Conservation (phyloP, 1,284 basidiomycete species). For the Ceratobasidium sp. region DNA sequence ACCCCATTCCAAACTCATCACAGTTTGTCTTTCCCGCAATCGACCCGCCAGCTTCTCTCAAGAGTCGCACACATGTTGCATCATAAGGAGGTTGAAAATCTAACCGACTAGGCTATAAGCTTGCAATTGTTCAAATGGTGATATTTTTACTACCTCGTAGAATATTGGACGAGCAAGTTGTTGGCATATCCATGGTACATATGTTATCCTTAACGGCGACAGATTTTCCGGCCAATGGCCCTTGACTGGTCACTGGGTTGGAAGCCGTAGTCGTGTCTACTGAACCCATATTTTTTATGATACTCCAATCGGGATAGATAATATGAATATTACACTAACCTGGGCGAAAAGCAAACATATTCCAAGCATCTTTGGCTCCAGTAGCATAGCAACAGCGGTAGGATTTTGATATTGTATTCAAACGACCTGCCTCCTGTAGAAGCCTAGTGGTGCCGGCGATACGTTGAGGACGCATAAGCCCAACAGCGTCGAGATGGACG, state of each 20-base stretch:
- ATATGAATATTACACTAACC: not conserved
- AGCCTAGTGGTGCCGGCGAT: not conserved
- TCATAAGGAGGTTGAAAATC: slow-evolving; percentile 84
- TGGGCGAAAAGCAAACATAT: slow-evolving; percentile 26
- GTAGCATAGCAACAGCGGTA: not conserved
- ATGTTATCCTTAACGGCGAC: slow-evolving; percentile 90
- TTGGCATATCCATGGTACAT: slow-evolving; percentile 70
- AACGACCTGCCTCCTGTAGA: not conserved
- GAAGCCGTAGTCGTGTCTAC: not conserved
- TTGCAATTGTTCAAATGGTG: not conserved
- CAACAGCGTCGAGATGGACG: too few relatives aligned
- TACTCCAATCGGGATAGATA: not conserved
- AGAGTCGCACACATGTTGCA: slow-evolving; percentile 79
- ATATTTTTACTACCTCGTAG: slow-evolving; percentile 60
- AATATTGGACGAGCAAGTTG: slow-evolving; percentile 81
- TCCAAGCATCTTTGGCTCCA: slow-evolving; percentile 21
- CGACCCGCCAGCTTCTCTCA: slow-evolving; percentile 71
- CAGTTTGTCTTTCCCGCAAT: slow-evolving; percentile 92
- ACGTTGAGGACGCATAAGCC: slow-evolving; percentile 25
- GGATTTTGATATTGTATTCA: too few relatives aligned
- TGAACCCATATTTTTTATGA: not conserved
- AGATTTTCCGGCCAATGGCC: slow-evolving; percentile 10
- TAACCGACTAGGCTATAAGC: slow-evolving; percentile 46
- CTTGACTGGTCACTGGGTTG: not conserved
- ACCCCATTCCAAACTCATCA: slow-evolving; percentile 99